A percentile compares a stretch with the other conserved stretches of the same genome.
Conservation (phyloP, 2,329 filamentous ascomycete genomes). For the Calonectria fujianensis region DNA sequence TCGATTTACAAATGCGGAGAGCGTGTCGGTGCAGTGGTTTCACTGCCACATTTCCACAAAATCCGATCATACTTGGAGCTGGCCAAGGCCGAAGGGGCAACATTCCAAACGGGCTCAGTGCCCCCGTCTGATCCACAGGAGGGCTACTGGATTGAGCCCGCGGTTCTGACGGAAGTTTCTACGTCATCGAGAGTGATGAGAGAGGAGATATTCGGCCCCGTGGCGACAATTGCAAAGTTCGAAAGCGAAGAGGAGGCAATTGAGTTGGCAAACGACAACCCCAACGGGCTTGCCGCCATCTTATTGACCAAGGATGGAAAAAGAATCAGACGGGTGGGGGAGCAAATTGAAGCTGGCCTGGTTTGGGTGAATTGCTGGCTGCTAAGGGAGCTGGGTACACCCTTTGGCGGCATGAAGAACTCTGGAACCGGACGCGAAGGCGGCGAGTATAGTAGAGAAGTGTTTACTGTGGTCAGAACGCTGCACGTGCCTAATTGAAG, state of each 20-base stretch:
- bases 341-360: slow-evolving; percentile 2
- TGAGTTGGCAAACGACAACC: slow-evolving; percentile 16
- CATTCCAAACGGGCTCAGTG: background rate
- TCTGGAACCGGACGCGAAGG: slow-evolving; percentile 10
- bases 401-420: slow-evolving; percentile 23
- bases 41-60: slow-evolving; percentile 9
- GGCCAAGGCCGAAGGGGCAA: slow-evolving; percentile 4
- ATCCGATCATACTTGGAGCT: slow-evolving; percentile 13
- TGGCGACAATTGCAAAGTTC: slow-evolving; percentile 7
- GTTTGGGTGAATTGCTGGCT: slow-evolving; percentile 20
- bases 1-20: slow-evolving; percentile 10
- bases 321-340: background rate
- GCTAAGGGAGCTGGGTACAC: background rate
- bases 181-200: slow-evolving; percentile 6
- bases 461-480: slow-evolving; percentile 16
- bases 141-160: slow-evolving; percentile 11
- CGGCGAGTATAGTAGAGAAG: slow-evolving; percentile 1
- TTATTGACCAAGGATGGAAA: background rate
- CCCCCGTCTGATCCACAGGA: background rate
- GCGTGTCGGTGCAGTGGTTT: slow-evolving; percentile 5
- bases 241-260: slow-evolving; percentile 2
- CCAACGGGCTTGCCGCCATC: background rate
- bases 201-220: slow-evolving; percentile 18
- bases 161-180: slow-evolving; percentile 1
- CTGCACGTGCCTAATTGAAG: background rate